Conservation (phyloP, 371 early-diverging fungal genomes). For the Mucor lusitanicus region DNA sequence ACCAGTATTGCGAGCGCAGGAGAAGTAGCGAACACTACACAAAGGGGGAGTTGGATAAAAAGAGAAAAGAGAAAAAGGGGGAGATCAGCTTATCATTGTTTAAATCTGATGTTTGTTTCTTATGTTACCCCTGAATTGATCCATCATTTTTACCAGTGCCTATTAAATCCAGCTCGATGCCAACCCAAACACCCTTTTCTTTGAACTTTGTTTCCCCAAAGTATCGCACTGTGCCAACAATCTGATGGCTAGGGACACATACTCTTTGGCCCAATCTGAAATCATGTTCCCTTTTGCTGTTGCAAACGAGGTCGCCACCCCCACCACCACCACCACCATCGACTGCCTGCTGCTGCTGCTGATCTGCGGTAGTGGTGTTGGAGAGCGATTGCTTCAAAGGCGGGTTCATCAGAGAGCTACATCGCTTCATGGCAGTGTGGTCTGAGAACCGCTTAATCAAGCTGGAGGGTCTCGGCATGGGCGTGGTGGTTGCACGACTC, state of each 20-base stretch:
- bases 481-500: slow-evolving; percentile 13
- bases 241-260: slow-evolving; percentile 5
- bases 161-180: slow-evolving; percentile 73
- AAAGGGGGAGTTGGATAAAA: neutral
- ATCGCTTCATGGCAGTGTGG: neutral
- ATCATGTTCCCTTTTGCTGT: neutral
- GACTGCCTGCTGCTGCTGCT: neutral
- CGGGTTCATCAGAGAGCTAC: slow-evolving; percentile 3
- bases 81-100: neutral
- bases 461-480: slow-evolving; percentile 8
- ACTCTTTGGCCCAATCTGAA: slow-evolving; percentile 20
- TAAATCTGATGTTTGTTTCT: neutral
- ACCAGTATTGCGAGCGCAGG: slow-evolving; percentile 66
- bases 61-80: neutral
- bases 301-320: neutral
- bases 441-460: slow-evolving; percentile 11
- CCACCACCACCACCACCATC: neutral
- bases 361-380: neutral
- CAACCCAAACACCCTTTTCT: slow-evolving; percentile 62
- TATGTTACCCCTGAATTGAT: slow-evolving; percentile 63
- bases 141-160: slow-evolving; percentile 86
- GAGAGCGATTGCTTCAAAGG: neutral
- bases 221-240: slow-evolving; percentile 63
- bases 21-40: slow-evolving; percentile 56
- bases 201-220: slow-evolving; percentile 24